Base-by-base conservation (phyloP, 164 flowering plant species). In the Chimonanthus salicifolius region DNA sequence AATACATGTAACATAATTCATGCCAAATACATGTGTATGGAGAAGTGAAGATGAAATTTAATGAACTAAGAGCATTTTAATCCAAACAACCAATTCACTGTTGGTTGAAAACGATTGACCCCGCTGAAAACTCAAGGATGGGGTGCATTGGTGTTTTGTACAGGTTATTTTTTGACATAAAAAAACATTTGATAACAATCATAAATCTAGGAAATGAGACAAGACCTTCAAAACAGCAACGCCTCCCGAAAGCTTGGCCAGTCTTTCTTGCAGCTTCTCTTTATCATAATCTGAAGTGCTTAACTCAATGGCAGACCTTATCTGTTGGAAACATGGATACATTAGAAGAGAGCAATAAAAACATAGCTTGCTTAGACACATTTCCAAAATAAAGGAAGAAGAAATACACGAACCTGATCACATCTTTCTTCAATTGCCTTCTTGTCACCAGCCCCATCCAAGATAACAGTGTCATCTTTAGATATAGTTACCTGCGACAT, bases 201-300 rank as follows among this genome's bases (percentile, higher is more conserved):
- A 58, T 7, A 8, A 9, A 63, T 20, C 46, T 18, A 8, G 46
- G 44, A 20, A 63, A 3, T 33, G 49, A 21, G 6, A 48, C 13
- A 70, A 69, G 10, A 91, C 98, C 97, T 94, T 94, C 65, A 94
- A 81, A 4, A 94, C 97, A 64, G 97, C 98, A 77, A 94, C 94
- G 70, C 98, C 98, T 64, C 97, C 98, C 75, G 97, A 92, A 66
- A 94, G 92, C 78, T 92, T 94, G 11, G 98, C 97, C 73, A 94
- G 80, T 67, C 98, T 85, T 75, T 94, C 98, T 81, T 94, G 97
- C 70, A 89, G 75, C 82, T 94, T 94, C 76, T 94, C 97, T 74
- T 85, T 91, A 83, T 94, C 98, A 84, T 90, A 94, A 49, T 92
- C 97, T 33, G 98, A 92, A 72, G 97, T 89, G 81, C 97, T 88